Evolutionary conservation across 305 asterid species (phyloP), one percentile per base, ranked within the genome.

Genomic region (Solanum hybrid): DNA sequence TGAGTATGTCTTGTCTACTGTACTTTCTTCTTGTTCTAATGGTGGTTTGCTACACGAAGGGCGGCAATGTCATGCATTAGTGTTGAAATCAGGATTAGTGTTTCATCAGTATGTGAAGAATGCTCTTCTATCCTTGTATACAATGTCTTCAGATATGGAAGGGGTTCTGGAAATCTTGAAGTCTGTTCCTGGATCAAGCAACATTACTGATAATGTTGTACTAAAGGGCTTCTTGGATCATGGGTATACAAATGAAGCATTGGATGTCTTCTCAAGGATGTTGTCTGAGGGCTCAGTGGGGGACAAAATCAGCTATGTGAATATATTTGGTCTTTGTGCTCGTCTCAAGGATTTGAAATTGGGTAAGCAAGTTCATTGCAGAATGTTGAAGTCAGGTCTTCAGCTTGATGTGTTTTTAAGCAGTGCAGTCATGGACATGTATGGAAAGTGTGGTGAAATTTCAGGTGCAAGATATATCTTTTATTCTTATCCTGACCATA

Each of bases 361-460:
- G 91, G 98, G 98, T 42, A 84, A 91, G 78, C 98, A 95, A 89
- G 93, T 95, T 86, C 98, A 95, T 77, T 86, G 91, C 73, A 92
- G 91, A 86, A 64, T 92, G 86, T 38, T 94, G 90, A 96, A 93
- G 93, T 89, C 66, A 40, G 94, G 95, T 80, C 89, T 92, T 87
- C 91, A 88, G 90, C 69, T 84, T 86, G 94, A 97, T 93, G 36
- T 92, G 80, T 95, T 92, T 85, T 89, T 95, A 15, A 94, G 94
- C 32, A 94, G 96, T 66, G 93, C 96, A 27, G 88, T 92, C 4
- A 87, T 94, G 34, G 98, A 96, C 89, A 94, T 95, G 96, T 95
- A 97, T 36, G 98, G 99, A 34, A 96, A 96, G 92, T 95, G 97
- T 81, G 94, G 97, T 32, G 94, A 94, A 27, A 86, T 95, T 87